Evolutionary conservation across 2,329 filamentous ascomycete genomes (phyloP).

Genomic region (Pseudocercospora macadamiae): DNA sequence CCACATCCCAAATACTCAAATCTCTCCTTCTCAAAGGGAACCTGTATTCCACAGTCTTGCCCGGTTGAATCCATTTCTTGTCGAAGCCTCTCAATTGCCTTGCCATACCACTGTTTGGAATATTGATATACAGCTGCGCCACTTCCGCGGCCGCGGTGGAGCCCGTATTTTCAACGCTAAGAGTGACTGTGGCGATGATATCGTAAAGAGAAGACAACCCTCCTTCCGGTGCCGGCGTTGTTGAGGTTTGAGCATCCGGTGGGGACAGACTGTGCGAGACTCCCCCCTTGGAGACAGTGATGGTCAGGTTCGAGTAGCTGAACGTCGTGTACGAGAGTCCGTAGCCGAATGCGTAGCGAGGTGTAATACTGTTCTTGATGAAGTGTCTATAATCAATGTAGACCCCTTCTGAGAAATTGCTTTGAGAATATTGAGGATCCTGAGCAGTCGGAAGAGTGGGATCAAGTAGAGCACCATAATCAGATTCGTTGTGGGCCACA

Average conservation of each 20-base stretch:
- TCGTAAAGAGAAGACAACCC: constrained; percentile 60
- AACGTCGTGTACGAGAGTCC: constrained; percentile 50
- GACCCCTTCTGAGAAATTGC: constrained; percentile 43
- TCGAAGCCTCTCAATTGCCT: constrained; percentile 43
- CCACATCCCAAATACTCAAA: constrained; percentile 27
- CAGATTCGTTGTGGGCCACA: constrained; percentile 33
- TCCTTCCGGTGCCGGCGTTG: constrained; percentile 15
- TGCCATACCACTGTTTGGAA: constrained; percentile 34
- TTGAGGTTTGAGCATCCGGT: constrained; percentile 17
- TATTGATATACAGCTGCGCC: constrained; percentile 55
- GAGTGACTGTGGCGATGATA: constrained; percentile 58
- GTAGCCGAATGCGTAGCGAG: constrained; percentile 49
- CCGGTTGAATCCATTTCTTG: constrained; percentile 37
- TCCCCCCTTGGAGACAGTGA: background rate
- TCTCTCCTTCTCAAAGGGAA: constrained; percentile 28
- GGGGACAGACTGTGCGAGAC: constrained; percentile 17
- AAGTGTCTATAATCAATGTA: constrained; percentile 51
- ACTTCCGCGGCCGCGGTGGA: constrained; percentile 55
- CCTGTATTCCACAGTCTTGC: constrained; percentile 19
- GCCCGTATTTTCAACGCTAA: constrained; percentile 67
- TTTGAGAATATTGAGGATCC: constrained; percentile 29
- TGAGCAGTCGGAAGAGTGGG: constrained; percentile 19
- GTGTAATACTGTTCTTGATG: constrained; percentile 44
- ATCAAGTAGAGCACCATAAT: constrained; percentile 33
- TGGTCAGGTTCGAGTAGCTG: constrained; percentile 38